Conservation (phyloP, 192 early-diverging fungal species). For the Diversispora epigaea region DNA sequence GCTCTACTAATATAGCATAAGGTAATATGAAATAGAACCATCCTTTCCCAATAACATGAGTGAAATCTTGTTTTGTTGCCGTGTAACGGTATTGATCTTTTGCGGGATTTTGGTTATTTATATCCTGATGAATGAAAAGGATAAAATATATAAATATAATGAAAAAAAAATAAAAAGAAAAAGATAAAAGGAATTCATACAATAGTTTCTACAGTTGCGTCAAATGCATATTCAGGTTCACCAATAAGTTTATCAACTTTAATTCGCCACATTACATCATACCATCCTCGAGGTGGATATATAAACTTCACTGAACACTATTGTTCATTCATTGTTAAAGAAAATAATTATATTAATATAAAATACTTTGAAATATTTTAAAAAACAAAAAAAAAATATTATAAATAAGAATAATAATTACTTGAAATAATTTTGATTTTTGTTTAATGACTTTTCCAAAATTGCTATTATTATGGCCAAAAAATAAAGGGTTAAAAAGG, state of each 20-base stretch:
- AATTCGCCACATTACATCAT: not conserved
- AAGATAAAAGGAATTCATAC: not conserved
- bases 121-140: not conserved
- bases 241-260: slow-evolving; percentile 1
- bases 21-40: not conserved
- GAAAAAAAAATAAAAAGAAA: not conserved
- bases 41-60: not conserved
- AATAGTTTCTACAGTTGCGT: not conserved
- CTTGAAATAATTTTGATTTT: not conserved
- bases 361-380: not conserved
- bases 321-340: not conserved
- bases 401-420: not conserved
- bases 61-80: not conserved
- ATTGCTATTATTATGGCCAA: not conserved
- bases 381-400: not conserved
- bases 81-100: not conserved
- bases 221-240: not conserved
- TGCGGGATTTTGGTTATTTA: not conserved
- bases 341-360: not conserved
- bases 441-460: not conserved
- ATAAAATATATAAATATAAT: not conserved
- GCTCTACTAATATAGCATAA: not conserved
- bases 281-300: not conserved
- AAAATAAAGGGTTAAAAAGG: not conserved
- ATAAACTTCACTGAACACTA: not conserved